A percentile compares a stretch with the other conserved stretches of the same genome.
Evolutionary conservation across 163 green algal genomes (phyloP).

Genomic region (Botryococcus braunii): DNA sequence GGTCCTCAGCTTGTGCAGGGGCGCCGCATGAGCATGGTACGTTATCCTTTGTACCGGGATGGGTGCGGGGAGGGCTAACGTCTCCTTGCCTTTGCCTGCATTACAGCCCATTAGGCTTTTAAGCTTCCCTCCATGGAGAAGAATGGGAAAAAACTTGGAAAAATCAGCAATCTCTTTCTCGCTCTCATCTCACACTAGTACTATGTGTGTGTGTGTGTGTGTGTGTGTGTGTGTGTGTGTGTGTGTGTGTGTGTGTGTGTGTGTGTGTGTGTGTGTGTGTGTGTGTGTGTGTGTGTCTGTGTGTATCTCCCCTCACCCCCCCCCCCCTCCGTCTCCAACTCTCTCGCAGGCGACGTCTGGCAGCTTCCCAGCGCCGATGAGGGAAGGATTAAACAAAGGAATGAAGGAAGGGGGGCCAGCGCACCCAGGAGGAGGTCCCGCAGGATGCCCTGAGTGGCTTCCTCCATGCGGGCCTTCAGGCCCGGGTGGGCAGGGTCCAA

Average conservation of each 20-base stretch:
- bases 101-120: not conserved
- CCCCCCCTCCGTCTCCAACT: too few species aligned
- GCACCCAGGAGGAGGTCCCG: constrained; percentile 44
- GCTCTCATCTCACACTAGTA: too few species aligned
- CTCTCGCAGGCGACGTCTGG: too few species aligned
- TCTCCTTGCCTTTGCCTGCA: constrained; percentile 31
- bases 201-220: not conserved
- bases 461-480: constrained; percentile 41
- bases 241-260: not conserved
- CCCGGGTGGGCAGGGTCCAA: constrained; percentile 45
- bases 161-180: too few species aligned
- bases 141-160: too few species aligned
- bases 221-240: not conserved
- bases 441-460: constrained; percentile 40
- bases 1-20: constrained; percentile 51
- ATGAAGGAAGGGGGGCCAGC: not conserved
- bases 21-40: constrained; percentile 41
- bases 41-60: constrained; percentile 47
- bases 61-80: constrained; percentile 28
- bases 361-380: too few species aligned
- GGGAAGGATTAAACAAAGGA: not conserved
- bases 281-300: not conserved
- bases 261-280: not conserved
- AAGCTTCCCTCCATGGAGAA: too few species aligned
- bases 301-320: too few species aligned